Conservation (phyloP, 345 rosid species). For the Hibiscus mutabilis region DNA sequence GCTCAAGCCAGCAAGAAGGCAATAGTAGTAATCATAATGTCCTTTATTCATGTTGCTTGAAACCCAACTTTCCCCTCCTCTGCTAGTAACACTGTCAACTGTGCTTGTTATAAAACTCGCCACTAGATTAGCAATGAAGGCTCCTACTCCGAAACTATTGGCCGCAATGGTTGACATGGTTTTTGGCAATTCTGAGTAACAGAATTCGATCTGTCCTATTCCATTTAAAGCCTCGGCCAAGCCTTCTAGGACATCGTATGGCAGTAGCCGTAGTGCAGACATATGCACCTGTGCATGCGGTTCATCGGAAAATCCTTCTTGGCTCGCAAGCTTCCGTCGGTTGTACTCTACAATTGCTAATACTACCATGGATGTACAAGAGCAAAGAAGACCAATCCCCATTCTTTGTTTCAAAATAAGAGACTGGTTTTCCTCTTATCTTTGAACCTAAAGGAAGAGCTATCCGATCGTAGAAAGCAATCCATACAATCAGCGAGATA, state of each 20-base stretch:
- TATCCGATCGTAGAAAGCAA: conserved; percentile 34
- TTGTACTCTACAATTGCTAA: conserved; percentile 32
- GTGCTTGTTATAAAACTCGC: conserved; percentile 29
- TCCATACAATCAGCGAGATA: conserved; percentile 24
- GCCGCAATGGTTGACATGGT: conserved; percentile 35
- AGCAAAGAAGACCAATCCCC: conserved; percentile 39
- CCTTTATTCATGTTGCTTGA: conserved; percentile 27
- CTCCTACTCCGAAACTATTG: conserved; percentile 21
- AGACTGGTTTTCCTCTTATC: conserved; percentile 23
- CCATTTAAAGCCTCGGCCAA: conserved; percentile 35
- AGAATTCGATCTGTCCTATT: conserved; percentile 43
- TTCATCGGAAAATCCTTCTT: conserved; percentile 19
- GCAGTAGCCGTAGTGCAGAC: conserved; percentile 48
- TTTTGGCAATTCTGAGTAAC: conserved; percentile 43
- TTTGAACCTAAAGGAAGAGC: conserved; percentile 34
- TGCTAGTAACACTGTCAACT: conserved; percentile 22
- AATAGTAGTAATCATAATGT: too few relatives aligned
- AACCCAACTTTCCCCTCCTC: conserved; percentile 39
- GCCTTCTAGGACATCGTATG: conserved; percentile 28
- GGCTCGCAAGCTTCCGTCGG: conserved; percentile 24
- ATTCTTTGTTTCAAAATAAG: conserved; percentile 39
- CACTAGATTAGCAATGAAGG: conserved; percentile 30
- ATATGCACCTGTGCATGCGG: conserved; percentile 14
- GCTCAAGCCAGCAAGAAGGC: conserved; percentile 18
- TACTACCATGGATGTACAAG: conserved; percentile 22